phyloP scores from a whole-genome alignment of 2,329 filamentous ascomycete genomes.

The Pseudogymnoascus sp. region DNA sequence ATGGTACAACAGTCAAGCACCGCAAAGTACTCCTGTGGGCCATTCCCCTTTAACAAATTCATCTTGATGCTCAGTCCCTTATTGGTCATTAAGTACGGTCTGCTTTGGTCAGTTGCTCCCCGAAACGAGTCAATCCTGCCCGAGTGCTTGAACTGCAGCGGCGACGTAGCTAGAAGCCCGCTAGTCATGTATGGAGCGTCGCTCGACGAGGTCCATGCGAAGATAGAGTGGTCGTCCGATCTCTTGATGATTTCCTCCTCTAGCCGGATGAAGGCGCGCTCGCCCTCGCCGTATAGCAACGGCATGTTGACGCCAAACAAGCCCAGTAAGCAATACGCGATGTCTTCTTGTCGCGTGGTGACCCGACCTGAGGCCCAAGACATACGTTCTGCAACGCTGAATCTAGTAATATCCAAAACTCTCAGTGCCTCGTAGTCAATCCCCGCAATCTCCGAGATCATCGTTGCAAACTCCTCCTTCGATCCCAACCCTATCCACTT shows the following conservation, averaged over 20 bases:
- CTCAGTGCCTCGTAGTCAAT: not conserved
- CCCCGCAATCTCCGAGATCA: not conserved
- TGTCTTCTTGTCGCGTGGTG: constrained; percentile 12
- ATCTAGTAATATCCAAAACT: not conserved
- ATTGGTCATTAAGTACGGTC: not conserved
- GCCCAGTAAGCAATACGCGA: constrained; percentile 29
- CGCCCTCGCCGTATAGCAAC: constrained; percentile 29
- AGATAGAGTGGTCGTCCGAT: constrained; percentile 29
- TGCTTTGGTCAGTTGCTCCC: not conserved
- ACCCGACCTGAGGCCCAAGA: not conserved
- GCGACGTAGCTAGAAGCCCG: not conserved
- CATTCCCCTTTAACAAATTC: not conserved
- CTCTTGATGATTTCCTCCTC: constrained; percentile 30
- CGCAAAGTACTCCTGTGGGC: not conserved
- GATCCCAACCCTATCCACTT: not conserved
- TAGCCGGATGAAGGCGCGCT: constrained; percentile 27
- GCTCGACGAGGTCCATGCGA: constrained; percentile 19
- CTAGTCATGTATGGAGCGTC: not conserved
- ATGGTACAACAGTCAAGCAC: not conserved
- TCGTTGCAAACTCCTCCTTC: not conserved
- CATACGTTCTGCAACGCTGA: not conserved
- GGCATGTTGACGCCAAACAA: constrained; percentile 30
- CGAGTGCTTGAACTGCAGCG: not conserved
- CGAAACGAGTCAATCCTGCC: not conserved
- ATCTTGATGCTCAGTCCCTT: not conserved